Base-by-base conservation (phyloP, 2,329 filamentous ascomycete species). In the Elsinoe necatrix region DNA sequence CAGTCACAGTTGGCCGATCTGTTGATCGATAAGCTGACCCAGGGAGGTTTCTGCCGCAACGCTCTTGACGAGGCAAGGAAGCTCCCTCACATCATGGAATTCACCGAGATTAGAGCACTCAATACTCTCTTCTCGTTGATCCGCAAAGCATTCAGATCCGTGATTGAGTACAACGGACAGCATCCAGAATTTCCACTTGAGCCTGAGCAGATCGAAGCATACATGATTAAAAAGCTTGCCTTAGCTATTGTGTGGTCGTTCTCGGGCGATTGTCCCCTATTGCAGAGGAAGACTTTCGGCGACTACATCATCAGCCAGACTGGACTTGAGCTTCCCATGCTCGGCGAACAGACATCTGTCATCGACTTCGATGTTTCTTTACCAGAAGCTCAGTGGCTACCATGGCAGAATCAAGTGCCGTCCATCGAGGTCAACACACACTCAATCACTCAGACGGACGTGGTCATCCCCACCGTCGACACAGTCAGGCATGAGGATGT, bases 21-120 rank as follows among this genome's bases (percentile, higher is more conserved):
- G 58, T 78, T 98, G 21, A 80, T 86, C 61, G 80, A 83, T 39
- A 85, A 89, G 65, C 76, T 98, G 54, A 86, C 80, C 0, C 83
- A 81, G 5, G 89, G 95, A 63, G 79, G 88, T 63, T 92, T 98
- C 65, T 84, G 97, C 42, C 74, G 84, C 25, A 84, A 86, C 61
- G 87, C 85, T 2, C 80, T 98, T 3, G 80, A 84, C 55, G 80
- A 89, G 68, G 90, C 92, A 3, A 80, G 82, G 64, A 77, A 77
- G 35, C 95, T 89, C 75, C 88, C 86, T 61, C 93, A 99, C 71
- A 98, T 99, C 69, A 99, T 99, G 93, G 89, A 96, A 64, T 98
- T 93, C 68, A 97, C 93, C 0, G 80, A 88, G 51, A 89, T 92
- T 51, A 88, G 93, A 57, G 92, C 89, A 3, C 80, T 99, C 34